Evolutionary conservation across 2,329 filamentous ascomycete genomes (phyloP).

Genomic region (Cercospora zeae-maydis): DNA sequence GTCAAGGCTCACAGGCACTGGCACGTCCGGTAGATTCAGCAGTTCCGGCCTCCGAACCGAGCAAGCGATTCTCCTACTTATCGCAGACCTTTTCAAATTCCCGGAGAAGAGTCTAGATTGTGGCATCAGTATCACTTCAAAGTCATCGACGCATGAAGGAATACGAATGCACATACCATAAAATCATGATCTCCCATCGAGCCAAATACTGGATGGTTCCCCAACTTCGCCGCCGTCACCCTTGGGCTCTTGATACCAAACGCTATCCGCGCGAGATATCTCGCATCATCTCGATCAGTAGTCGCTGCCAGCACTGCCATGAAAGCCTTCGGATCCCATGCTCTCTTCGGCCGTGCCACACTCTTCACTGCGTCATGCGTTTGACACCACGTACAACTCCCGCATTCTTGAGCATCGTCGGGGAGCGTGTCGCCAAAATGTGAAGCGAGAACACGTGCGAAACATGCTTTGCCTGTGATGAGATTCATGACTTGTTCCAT

Average conservation of each 20-base stretch:
- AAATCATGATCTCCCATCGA: constrained; percentile 57
- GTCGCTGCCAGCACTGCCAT: constrained; percentile 45
- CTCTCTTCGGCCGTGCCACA: constrained; percentile 39
- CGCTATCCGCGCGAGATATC: constrained; percentile 57
- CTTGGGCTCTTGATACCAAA: constrained; percentile 61
- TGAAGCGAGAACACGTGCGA: constrained; percentile 50
- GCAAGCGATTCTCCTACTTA: background rate
- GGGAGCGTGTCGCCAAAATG: constrained; percentile 58
- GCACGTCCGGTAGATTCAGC: background rate
- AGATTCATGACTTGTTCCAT: constrained; percentile 52
- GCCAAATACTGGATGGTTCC: constrained; percentile 47
- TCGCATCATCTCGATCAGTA: constrained; percentile 53
- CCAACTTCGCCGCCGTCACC: constrained; percentile 49
- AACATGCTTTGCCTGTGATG: constrained; percentile 52
- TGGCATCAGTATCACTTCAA: background rate
- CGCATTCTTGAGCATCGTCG: constrained; percentile 46
- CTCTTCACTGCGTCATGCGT: constrained; percentile 37
- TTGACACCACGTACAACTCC: constrained; percentile 49
- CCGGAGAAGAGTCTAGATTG: constrained; percentile 19
- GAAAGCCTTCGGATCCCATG: constrained; percentile 44
- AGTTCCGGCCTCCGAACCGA: background rate
- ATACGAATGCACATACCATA: constrained; percentile 37
- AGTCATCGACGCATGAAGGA: background rate
- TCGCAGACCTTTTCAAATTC: constrained; percentile 27
- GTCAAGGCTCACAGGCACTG: no score